These are phyloP conservation scores for Pseudogymnoascus sp. DNA, from an alignment of 2,329 filamentous ascomycete genomes.

Conservation along the genomic window DNA sequence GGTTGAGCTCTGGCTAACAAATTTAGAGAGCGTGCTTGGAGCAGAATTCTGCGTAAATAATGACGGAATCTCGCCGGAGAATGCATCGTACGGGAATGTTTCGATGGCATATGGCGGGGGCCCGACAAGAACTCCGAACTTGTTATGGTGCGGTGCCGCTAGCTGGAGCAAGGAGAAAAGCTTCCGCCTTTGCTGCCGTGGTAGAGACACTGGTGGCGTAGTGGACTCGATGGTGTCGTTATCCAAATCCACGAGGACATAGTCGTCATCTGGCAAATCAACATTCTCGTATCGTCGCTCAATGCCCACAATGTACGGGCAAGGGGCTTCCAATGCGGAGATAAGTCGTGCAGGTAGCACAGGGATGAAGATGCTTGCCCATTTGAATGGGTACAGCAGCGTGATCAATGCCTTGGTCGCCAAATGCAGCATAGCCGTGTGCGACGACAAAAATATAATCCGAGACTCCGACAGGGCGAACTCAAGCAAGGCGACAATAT, in stretches of 20 bases:
- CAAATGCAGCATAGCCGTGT: constrained; percentile 92
- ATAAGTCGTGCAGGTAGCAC: constrained; percentile 80
- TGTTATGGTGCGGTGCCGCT: constrained; percentile 80
- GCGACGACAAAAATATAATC: constrained; percentile 91
- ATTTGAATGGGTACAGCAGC: constrained; percentile 81
- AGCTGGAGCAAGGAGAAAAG: constrained; percentile 79
- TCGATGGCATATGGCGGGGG: constrained; percentile 90
- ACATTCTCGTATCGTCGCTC: constrained; percentile 83
- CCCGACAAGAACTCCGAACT: constrained; percentile 77
- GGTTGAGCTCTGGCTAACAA: constrained; percentile 81
- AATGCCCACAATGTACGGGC: constrained; percentile 93
- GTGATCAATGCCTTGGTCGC: constrained; percentile 81
- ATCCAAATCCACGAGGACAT: constrained; percentile 89
- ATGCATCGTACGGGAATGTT: constrained; percentile 82
- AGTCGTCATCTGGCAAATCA: constrained; percentile 87
- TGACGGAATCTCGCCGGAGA: constrained; percentile 75
- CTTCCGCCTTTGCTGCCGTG: constrained; percentile 83
- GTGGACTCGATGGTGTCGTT: constrained; percentile 84
- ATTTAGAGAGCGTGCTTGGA: constrained; percentile 69
- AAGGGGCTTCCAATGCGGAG: constrained; percentile 86
- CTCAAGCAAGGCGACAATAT: constrained; percentile 87
- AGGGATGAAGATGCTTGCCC: constrained; percentile 91
- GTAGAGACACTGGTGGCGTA: constrained; percentile 65
- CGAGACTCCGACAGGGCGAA: constrained; percentile 87
- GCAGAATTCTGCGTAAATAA: constrained; percentile 67